phyloP scores from a whole-genome alignment of 208 protist genomes.

The Leishmania gerbilli region DNA sequence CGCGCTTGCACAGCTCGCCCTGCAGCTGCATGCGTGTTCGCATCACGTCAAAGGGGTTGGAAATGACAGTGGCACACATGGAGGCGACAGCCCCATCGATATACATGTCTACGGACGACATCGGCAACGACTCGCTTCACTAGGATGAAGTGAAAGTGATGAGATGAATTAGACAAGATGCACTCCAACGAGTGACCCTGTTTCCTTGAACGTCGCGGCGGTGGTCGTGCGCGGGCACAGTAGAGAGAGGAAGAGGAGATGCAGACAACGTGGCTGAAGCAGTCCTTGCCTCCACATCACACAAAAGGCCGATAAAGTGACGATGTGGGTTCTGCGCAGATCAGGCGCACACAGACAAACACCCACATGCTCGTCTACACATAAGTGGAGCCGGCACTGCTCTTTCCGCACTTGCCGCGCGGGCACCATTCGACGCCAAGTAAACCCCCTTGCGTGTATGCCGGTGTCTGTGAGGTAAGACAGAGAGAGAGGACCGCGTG shows the following conservation, averaged over 20 bases:
- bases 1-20: slow-evolving; percentile 49
- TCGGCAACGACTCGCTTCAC: neutral
- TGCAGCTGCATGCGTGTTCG: slow-evolving; percentile 75
- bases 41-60: slow-evolving; percentile 81
- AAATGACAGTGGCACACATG: slow-evolving; percentile 45
- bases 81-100: slow-evolving; percentile 58
- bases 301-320: neutral
- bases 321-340: neutral
- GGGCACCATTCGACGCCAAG: neutral
- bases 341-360: neutral
- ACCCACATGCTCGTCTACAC: neutral
- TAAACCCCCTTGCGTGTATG: neutral
- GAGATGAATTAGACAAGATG: neutral
- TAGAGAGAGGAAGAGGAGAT: neutral
- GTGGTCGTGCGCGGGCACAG: too few species aligned
- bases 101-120: slow-evolving; percentile 54
- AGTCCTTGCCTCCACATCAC: neutral
- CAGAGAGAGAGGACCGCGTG: neutral
- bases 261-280: neutral
- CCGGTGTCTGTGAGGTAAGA: neutral
- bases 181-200: neutral
- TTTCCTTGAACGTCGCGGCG: neutral
- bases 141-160: neutral
- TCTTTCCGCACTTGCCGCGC: neutral
- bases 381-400: neutral